Evolutionary conservation across 202 grass and related monocot genomes (phyloP).

Genomic region (Dendrocalamus latiflorus): DNA sequence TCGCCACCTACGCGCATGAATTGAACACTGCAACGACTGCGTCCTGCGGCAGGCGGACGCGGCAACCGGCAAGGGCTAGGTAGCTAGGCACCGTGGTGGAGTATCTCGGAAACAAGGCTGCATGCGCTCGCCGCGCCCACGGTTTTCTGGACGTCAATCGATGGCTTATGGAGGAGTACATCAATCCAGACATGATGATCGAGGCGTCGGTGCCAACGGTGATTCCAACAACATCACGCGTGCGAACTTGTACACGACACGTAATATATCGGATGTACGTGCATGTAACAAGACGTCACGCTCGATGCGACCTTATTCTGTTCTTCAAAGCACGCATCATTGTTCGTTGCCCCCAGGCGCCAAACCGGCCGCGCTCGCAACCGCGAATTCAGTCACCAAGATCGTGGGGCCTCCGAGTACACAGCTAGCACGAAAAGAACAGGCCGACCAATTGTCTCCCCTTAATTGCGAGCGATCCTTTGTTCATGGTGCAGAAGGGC

Average conservation of each 20-base stretch:
- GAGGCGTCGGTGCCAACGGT: background rate
- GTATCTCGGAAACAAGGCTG: background rate
- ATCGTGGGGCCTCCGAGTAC: background rate
- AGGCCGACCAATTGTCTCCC: too few relatives aligned
- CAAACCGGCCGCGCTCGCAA: background rate
- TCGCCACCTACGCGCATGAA: too few relatives aligned
- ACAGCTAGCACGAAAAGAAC: too few relatives aligned
- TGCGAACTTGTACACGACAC: background rate
- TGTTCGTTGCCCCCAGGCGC: background rate
- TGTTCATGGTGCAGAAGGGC: background rate
- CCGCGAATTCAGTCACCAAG: background rate
- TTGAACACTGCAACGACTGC: background rate
- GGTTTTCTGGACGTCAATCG: background rate
- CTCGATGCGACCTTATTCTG: background rate
- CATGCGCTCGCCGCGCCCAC: background rate
- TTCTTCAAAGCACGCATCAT: background rate
- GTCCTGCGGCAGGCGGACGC: background rate
- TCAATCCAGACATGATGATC: background rate
- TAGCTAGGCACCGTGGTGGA: background rate
- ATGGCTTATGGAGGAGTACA: background rate
- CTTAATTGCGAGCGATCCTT: too few relatives aligned
- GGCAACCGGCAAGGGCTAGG: background rate
- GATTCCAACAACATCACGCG: background rate
- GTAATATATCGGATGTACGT: background rate
- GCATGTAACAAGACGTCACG: background rate